Percentiles rank a stretch among this genome's conserved stretches.
These are phyloP conservation scores for Trichosporon sp. DNA, from an alignment of 1,284 basidiomycete genomes.

Conservation along the genomic window DNA sequence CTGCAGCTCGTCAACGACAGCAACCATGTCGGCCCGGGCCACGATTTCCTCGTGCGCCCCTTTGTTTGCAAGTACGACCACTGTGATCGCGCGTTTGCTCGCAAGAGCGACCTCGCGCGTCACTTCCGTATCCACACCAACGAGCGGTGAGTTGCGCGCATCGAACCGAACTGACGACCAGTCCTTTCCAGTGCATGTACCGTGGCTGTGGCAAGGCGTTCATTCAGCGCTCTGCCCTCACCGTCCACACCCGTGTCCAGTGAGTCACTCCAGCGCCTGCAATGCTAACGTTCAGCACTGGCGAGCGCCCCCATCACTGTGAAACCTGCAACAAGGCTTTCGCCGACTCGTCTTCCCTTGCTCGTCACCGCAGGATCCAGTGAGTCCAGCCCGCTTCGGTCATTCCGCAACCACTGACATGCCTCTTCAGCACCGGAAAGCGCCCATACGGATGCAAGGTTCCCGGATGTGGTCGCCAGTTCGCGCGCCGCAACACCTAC, in stretches of 20 bases:
- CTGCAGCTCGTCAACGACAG: constrained; percentile 45
- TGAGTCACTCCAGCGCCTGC: constrained; percentile 27
- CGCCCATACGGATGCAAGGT: constrained; percentile 42
- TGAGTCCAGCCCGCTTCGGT: constrained; percentile 40
- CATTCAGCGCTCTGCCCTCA: constrained; percentile 50
- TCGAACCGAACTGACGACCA: constrained; percentile 18
- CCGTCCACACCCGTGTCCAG: constrained; percentile 52
- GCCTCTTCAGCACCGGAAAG: constrained; percentile 33
- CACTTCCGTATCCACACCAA: constrained; percentile 53
- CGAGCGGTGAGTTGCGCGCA: constrained; percentile 37
- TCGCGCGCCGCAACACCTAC: constrained; percentile 44
- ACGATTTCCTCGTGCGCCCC: constrained; percentile 35
- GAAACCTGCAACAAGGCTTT: constrained; percentile 54
- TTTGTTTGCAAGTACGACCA: constrained; percentile 45
- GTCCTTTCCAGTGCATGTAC: constrained; percentile 47
- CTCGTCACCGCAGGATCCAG: constrained; percentile 57
- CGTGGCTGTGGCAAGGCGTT: constrained; percentile 47
- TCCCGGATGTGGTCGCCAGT: constrained; percentile 33
- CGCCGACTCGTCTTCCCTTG: constrained; percentile 57
- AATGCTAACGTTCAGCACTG: constrained; percentile 49
- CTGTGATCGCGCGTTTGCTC: constrained; percentile 53
- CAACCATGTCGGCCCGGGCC: constrained; percentile 40
- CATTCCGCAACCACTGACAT: constrained; percentile 23
- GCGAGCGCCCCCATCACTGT: constrained; percentile 57
- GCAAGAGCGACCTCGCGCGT: constrained; percentile 52